Evolutionary conservation across 441 rosid genomes (phyloP).

Genomic region (Pelargonium fulgidum): DNA sequence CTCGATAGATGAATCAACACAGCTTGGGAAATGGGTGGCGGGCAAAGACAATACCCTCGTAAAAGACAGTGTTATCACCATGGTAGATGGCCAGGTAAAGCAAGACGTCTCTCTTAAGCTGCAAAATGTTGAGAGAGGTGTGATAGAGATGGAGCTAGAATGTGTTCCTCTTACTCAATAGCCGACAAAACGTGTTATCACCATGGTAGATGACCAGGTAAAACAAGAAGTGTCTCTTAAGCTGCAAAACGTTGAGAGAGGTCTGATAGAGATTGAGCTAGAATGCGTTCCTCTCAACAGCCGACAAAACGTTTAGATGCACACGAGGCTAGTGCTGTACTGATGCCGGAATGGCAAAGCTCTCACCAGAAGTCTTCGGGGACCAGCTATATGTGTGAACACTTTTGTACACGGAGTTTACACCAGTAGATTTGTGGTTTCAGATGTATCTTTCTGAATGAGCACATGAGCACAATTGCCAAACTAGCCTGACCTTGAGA

Average conservation of each 20-base stretch:
- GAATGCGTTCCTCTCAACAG: constrained; percentile 89
- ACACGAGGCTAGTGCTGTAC: neutral
- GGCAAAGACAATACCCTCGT: constrained; percentile 64
- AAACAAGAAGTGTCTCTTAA: constrained; percentile 70
- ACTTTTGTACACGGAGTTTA: neutral
- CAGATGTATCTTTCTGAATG: neutral
- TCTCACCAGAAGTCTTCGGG: too few relatives aligned
- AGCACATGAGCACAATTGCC: neutral
- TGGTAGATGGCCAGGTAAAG: constrained; percentile 68
- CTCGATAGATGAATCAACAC: constrained; percentile 46
- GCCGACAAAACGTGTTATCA: constrained; percentile 29
- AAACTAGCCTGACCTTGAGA: neutral
- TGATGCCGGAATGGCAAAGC: neutral
- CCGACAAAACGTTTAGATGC: neutral
- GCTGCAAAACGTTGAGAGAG: constrained; percentile 85
- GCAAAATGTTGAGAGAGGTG: constrained; percentile 83
- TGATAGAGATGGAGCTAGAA: constrained; percentile 80
- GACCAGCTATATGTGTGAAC: neutral
- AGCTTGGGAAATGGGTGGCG: constrained; percentile 74
- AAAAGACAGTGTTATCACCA: constrained; percentile 61
- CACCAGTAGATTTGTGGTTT: neutral
- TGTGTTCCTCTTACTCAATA: constrained; percentile 91
- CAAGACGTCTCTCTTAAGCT: constrained; percentile 77
- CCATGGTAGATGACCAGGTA: constrained; percentile 63
- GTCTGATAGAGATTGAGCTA: constrained; percentile 77